Evolutionary conservation across 139 green algal genomes (phyloP).

Genomic region (Chlorella sp.): DNA sequence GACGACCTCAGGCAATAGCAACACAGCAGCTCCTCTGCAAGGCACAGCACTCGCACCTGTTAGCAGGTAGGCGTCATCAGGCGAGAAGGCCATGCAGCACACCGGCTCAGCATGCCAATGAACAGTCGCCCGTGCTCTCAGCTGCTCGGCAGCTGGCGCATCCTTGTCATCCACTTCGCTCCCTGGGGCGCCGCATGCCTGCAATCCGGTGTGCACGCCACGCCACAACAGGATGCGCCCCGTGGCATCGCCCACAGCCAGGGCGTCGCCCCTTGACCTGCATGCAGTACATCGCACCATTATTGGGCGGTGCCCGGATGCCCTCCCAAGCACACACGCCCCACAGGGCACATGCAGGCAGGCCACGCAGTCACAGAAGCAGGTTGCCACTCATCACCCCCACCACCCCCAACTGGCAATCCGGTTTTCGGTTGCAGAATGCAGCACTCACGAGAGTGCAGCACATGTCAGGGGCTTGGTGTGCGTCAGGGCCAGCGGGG

Average conservation of each 20-base stretch:
- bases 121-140: not conserved
- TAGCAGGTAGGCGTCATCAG: not conserved
- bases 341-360: not conserved
- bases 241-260: conserved; percentile 7
- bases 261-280: conserved; percentile 1
- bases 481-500: conserved; percentile 1
- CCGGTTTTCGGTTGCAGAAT: too few species aligned
- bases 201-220: not conserved
- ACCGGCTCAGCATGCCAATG: conserved; percentile 16
- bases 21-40: not conserved
- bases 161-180: too few species aligned
- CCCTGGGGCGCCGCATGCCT: too few species aligned
- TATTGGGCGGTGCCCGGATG: too few species aligned
- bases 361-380: not conserved
- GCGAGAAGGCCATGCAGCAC: conserved; percentile 5
- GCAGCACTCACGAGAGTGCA: not conserved
- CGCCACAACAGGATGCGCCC: conserved; percentile 6
- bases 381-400: not conserved
- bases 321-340: too few species aligned
- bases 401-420: too few species aligned
- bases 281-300: not conserved
- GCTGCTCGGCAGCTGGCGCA: too few species aligned
- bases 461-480: conserved; percentile 12
- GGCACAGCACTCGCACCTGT: not conserved
- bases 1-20: too few species aligned